phyloP scores from a whole-genome alignment of 805 yeast species.

The Suhomyces kilbournensis region DNA sequence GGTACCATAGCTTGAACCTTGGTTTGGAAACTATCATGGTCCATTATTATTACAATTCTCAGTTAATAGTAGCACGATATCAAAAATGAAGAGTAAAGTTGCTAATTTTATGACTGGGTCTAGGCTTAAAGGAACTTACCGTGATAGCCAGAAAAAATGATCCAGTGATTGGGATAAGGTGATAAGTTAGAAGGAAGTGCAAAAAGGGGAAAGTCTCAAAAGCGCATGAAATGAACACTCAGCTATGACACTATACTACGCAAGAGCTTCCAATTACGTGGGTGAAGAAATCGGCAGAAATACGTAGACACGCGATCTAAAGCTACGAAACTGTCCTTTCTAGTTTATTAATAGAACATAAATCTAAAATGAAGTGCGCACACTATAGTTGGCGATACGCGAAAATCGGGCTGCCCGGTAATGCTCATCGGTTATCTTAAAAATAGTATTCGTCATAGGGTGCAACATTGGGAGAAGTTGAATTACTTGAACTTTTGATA shows the following conservation, averaged over 20 bases:
- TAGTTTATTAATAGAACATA: not conserved
- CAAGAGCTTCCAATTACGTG: not conserved
- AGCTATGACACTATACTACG: not conserved
- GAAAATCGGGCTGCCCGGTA: not conserved
- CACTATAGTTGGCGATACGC: not conserved
- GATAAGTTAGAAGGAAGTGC: not conserved
- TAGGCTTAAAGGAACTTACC: not conserved
- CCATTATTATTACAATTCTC: not conserved
- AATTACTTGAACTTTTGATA: constrained; percentile 8
- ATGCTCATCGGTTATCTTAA: not conserved
- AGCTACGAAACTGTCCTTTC: not conserved
- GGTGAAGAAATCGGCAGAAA: not conserved
- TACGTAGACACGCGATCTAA: not conserved
- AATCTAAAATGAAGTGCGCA: not conserved
- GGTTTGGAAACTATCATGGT: not conserved
- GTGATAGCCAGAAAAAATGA: not conserved
- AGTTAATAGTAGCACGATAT: not conserved
- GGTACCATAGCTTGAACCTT: constrained; percentile 1
- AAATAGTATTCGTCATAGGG: not conserved
- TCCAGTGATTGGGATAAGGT: not conserved
- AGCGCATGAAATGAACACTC: not conserved
- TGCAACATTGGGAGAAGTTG: not conserved
- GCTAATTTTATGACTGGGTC: not conserved
- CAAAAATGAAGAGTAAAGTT: not conserved
- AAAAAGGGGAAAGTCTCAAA: not conserved